A percentile compares a stretch with the other conserved stretches of the same genome.
Evolutionary conservation across 495 filamentous ascomycete species (phyloP).

Genomic region (Aspergillus saccharolyticus): DNA sequence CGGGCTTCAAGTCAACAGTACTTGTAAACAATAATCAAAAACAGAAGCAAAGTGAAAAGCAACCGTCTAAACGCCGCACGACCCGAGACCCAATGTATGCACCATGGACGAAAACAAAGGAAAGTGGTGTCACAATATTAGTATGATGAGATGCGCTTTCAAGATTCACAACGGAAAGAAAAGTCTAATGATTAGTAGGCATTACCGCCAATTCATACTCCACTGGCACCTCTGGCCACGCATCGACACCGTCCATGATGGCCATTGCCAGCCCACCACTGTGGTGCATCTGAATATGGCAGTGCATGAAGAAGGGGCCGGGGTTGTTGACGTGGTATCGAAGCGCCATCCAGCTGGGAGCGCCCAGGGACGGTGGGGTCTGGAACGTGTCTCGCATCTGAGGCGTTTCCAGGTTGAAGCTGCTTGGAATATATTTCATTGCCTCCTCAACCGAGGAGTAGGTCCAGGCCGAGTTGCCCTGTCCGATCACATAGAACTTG

Average conservation of each 20-base stretch:
- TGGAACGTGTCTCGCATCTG: slow-evolving; percentile 40
- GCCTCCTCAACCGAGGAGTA: slow-evolving; percentile 41
- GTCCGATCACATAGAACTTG: slow-evolving; percentile 44
- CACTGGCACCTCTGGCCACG: slow-evolving; percentile 31
- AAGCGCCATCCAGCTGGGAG: slow-evolving; percentile 41
- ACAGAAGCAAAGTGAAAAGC: not conserved
- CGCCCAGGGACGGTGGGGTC: slow-evolving; percentile 21
- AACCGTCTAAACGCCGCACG: not conserved
- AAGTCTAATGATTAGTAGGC: not conserved
- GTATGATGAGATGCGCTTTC: not conserved
- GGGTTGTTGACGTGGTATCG: slow-evolving; percentile 49
- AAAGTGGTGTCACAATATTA: not conserved
- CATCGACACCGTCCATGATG: slow-evolving; percentile 47
- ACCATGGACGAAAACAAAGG: not conserved
- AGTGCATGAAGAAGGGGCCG: slow-evolving; percentile 48
- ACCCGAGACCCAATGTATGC: not conserved
- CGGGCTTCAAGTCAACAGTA: not conserved
- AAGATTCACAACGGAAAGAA: not conserved
- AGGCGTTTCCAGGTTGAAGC: slow-evolving; percentile 45
- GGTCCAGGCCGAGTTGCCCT: slow-evolving; percentile 35
- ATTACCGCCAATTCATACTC: not conserved
- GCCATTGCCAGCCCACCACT: slow-evolving; percentile 43
- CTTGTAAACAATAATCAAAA: not conserved
- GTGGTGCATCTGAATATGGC: slow-evolving; percentile 50
- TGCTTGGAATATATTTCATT: slow-evolving; percentile 29